phyloP scores from a whole-genome alignment of 2,329 filamentous ascomycete species.

The Lomentospora prolificans region DNA sequence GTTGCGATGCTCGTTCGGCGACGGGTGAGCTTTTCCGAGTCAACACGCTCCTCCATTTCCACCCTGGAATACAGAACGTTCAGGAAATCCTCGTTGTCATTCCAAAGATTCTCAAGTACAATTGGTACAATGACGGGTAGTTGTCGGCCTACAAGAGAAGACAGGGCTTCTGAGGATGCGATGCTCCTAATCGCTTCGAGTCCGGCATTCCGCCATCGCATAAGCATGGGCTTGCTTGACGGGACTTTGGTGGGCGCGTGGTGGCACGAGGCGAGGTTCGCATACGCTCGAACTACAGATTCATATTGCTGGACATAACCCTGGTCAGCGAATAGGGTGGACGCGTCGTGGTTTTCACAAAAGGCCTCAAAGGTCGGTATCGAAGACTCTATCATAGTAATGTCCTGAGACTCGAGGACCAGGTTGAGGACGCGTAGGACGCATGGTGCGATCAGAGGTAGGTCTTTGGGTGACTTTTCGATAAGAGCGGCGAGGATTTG shows the following conservation, averaged over 20 bases:
- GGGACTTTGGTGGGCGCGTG: slow-evolving; percentile 39
- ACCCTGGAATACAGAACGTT: slow-evolving; percentile 57
- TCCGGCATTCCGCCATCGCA: slow-evolving; percentile 68
- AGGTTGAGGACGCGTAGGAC: slow-evolving; percentile 77
- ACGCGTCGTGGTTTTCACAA: slow-evolving; percentile 79
- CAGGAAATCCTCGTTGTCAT: slow-evolving; percentile 60
- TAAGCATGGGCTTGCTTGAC: slow-evolving; percentile 60
- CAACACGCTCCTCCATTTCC: slow-evolving; percentile 57
- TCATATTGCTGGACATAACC: slow-evolving; percentile 76
- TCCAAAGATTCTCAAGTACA: slow-evolving; percentile 78
- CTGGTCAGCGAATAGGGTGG: slow-evolving; percentile 76
- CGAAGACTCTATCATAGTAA: slow-evolving; percentile 87
- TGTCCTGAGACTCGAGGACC: slow-evolving; percentile 75
- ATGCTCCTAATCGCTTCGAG: slow-evolving; percentile 73
- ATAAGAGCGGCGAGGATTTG: slow-evolving; percentile 86
- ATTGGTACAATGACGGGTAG: slow-evolving; percentile 72
- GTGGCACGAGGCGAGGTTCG: slow-evolving; percentile 63
- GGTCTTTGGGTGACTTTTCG: slow-evolving; percentile 83
- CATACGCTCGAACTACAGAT: slow-evolving; percentile 70
- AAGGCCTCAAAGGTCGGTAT: slow-evolving; percentile 79
- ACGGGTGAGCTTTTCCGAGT: slow-evolving; percentile 51
- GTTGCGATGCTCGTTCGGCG: slow-evolving; percentile 74
- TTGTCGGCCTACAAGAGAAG: slow-evolving; percentile 65
- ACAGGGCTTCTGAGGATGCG: slow-evolving; percentile 68
- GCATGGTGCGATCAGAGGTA: slow-evolving; percentile 77